phyloP scores from a whole-genome alignment of 768 basidiomycete species.

The Austroboletus festivus region DNA sequence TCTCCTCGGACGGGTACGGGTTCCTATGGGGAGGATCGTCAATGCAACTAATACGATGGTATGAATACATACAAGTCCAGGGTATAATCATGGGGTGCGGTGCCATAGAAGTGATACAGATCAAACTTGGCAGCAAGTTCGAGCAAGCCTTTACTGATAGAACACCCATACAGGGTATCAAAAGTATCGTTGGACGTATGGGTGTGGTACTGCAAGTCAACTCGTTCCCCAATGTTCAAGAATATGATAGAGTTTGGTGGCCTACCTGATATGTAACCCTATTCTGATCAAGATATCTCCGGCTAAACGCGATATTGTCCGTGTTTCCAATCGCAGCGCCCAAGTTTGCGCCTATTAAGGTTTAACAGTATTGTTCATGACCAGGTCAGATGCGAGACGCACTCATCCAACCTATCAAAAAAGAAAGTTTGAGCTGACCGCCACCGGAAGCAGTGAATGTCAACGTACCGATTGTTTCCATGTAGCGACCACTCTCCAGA shows the following conservation, averaged over 20 bases:
- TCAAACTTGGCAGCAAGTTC: conserved; percentile 57
- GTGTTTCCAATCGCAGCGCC: conserved; percentile 35
- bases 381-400: conserved; percentile 13
- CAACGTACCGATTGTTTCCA: conserved; percentile 81
- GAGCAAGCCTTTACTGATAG: conserved; percentile 54
- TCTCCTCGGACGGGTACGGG: conserved; percentile 60
- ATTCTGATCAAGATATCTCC: conserved; percentile 80
- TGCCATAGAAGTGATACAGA: conserved; percentile 61
- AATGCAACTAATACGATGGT: neutral
- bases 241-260: neutral
- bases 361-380: neutral
- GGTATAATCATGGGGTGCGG: conserved; percentile 73
- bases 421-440: neutral
- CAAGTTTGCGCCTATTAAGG: conserved; percentile 44
- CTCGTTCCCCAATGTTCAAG: neutral
- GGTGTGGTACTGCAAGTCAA: conserved; percentile 60
- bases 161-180: conserved; percentile 53
- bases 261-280: conserved; percentile 70
- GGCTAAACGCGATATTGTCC: conserved; percentile 56
- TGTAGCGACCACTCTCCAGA: conserved; percentile 82
- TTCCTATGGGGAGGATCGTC: conserved; percentile 34
- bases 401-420: conserved; percentile 58
- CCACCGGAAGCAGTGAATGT: conserved; percentile 6
- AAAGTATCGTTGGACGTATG: conserved; percentile 48
- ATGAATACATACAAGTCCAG: conserved; percentile 53